Base-by-base conservation (phyloP, 495 filamentous ascomycete species). In the Hypoxylon fuscum region DNA sequence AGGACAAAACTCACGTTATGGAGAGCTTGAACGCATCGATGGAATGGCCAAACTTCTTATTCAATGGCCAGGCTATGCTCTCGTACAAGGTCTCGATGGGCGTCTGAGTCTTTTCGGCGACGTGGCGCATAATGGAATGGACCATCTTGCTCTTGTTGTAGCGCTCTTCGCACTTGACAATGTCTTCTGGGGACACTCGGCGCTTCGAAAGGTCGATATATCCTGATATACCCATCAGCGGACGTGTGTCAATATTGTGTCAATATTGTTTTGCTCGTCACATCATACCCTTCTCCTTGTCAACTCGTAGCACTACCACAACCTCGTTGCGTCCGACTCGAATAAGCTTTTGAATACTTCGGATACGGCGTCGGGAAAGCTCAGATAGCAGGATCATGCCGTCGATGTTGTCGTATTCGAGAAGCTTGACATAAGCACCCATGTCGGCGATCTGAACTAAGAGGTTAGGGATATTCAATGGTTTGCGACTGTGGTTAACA, bases 141-240 rank as follows among this genome's bases (percentile, higher is more conserved):
- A 98, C 95, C 80, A 96, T 93, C 81, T 98, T 98, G 82, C 90
- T 91, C 86, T 98, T 98, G 85, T 98, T 98, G 82, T 97, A 98
- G 32, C 95, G 86, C 79, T 98, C 95, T 73, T 98, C 95, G 76
- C 96, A 98, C 79, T 96, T 97, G 50, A 96, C 80, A 40, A 98
- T 94, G 81, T 98, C 95, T 74, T 98, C 95, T 29, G 96, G 90
- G 3, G 93, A 97, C 25, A 98, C 95, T 77, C 95, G 88, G 62
- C 95, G 93, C 83, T 98, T 98, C 22, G 91, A 96, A 62, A 98
- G 83, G 89, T 98, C 95, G 76, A 98, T 98, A 72, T 98, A 98
- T 86, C 92, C 91, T 74, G 45, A 43, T 25, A 31, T 21, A n/a
- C n/a, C 54, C 45, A 48, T 62, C 46, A 66, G 31, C 52, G 20